These are phyloP conservation scores for Zoysia matrella DNA, from an alignment of 202 grass and related monocot species.

Conservation along the genomic window DNA sequence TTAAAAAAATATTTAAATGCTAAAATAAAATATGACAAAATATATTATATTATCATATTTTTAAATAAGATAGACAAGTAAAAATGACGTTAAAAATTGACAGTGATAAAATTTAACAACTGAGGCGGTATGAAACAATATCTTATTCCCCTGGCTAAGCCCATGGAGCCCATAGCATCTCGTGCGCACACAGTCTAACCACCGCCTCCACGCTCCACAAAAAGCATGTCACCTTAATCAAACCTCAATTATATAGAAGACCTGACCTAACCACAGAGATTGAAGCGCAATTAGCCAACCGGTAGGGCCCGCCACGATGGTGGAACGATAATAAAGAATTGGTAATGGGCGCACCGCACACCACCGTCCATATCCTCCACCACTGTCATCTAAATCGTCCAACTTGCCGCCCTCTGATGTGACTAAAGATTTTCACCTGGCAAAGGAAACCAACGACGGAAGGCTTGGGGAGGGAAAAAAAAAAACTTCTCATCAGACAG, in stretches of 20 bases:
- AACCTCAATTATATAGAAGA: too few species aligned
- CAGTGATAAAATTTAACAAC: too few species aligned
- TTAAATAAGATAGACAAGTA: too few species aligned
- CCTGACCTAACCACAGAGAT: constrained; percentile 33
- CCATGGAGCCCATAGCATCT: background rate
- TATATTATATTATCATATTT: too few species aligned
- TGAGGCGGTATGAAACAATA: background rate
- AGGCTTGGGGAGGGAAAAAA: background rate
- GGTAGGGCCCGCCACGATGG: constrained; percentile 28
- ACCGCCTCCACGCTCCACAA: background rate
- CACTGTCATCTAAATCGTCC: constrained; percentile 44
- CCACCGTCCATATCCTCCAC: constrained; percentile 53
- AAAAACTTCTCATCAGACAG: background rate
- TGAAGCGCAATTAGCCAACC: constrained; percentile 34
- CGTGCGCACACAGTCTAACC: background rate
- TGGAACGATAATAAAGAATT: background rate
- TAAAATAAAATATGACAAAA: too few species aligned
- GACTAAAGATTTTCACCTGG: background rate
- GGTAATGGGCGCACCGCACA: constrained; percentile 31
- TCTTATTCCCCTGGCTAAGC: background rate
- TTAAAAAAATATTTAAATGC: too few species aligned
- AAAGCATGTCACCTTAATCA: background rate
- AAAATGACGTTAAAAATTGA: too few species aligned
- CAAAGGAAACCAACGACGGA: background rate
- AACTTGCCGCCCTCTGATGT: constrained; percentile 31